Evolutionary conservation across 2,329 filamentous ascomycete genomes (phyloP).

Genomic region (Chrysosporium keratinophilum): DNA sequence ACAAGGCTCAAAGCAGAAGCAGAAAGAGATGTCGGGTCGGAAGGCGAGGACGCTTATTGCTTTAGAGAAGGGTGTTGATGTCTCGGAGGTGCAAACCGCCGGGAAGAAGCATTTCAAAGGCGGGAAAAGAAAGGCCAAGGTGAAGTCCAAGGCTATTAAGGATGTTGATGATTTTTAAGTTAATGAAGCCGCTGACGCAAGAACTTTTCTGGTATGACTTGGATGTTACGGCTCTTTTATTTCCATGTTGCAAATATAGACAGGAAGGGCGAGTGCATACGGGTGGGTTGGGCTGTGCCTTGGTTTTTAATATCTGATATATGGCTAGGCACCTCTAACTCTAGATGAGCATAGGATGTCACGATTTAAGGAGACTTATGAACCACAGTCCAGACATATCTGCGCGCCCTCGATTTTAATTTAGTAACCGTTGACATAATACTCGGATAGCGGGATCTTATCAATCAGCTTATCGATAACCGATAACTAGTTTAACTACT

Average conservation of each 20-base stretch:
- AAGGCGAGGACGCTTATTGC: constrained; percentile 72
- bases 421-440: no score
- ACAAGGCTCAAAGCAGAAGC: constrained; percentile 59
- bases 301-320: no score
- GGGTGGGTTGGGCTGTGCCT: no score
- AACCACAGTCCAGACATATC: no score
- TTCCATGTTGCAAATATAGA: background rate
- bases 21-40: constrained; percentile 66
- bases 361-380: no score
- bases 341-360: no score
- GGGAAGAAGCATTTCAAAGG: constrained; percentile 71
- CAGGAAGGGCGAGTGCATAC: background rate
- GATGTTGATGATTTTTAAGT: constrained; percentile 16
- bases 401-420: no score
- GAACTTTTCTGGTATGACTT: background rate
- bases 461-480: constrained; percentile 9
- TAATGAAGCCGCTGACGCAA: background rate
- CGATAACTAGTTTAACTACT: no score
- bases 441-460: constrained; percentile 5
- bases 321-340: no score
- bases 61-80: constrained; percentile 73
- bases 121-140: constrained; percentile 30
- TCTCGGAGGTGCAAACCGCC: constrained; percentile 57
- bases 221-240: background rate
- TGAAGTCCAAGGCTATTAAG: constrained; percentile 16